These are phyloP conservation scores for Wickerhamomyces chaumierensis DNA, from an alignment of 805 yeast genomes.

Conservation along the genomic window DNA sequence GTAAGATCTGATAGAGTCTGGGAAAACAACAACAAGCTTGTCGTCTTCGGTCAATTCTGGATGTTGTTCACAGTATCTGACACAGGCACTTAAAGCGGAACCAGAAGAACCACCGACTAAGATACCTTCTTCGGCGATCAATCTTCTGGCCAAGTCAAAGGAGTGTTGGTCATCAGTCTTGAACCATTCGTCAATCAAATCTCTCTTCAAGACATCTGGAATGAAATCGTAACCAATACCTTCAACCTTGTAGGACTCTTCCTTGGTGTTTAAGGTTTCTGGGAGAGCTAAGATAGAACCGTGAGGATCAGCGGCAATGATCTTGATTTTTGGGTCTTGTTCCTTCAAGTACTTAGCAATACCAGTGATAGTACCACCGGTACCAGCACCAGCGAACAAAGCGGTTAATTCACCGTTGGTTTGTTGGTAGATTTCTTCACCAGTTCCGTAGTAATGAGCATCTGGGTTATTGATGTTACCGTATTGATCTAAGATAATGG, in stretches of 20 bases:
- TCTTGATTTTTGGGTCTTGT: slow-evolving; percentile 46
- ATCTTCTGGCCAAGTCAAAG: slow-evolving; percentile 69
- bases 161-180: slow-evolving; percentile 79
- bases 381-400: slow-evolving; percentile 86
- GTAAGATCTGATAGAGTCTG: slow-evolving; percentile 80
- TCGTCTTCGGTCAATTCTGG: slow-evolving; percentile 59
- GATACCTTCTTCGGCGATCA: slow-evolving; percentile 77
- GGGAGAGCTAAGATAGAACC: slow-evolving; percentile 83
- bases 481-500: slow-evolving; percentile 78
- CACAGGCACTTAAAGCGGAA: slow-evolving; percentile 69
- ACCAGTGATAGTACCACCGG: slow-evolving; percentile 88
- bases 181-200: slow-evolving; percentile 64
- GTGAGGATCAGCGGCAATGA: slow-evolving; percentile 77
- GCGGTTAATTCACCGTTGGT: slow-evolving; percentile 60
- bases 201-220: slow-evolving; percentile 68
- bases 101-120: slow-evolving; percentile 89
- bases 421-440: slow-evolving; percentile 77
- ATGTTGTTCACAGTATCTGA: slow-evolving; percentile 51
- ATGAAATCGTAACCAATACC: slow-evolving; percentile 87
- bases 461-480: slow-evolving; percentile 67
- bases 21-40: slow-evolving; percentile 69
- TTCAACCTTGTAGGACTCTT: slow-evolving; percentile 59
- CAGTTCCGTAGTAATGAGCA: slow-evolving; percentile 80
- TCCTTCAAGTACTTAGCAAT: slow-evolving; percentile 68
- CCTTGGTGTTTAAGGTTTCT: slow-evolving; percentile 50